These are phyloP conservation scores for Astragalus glycyphyllos DNA, from an alignment of 306 rosid species.

Conservation along the genomic window DNA sequence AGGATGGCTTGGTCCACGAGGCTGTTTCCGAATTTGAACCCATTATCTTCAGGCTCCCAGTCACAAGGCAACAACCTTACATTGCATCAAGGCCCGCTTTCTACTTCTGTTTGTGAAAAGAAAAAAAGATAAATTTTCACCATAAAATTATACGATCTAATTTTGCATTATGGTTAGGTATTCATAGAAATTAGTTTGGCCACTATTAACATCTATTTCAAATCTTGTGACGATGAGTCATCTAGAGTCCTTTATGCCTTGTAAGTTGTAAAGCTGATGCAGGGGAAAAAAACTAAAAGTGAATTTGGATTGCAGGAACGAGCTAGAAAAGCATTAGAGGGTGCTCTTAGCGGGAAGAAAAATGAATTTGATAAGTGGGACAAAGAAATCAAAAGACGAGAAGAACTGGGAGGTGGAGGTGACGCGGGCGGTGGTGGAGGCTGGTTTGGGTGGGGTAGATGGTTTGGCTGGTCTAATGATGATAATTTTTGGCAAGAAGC, in stretches of 20 bases:
- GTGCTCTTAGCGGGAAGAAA: slow-evolving; percentile 96
- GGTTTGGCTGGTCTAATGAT: slow-evolving; percentile 92
- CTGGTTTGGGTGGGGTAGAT: slow-evolving; percentile 87
- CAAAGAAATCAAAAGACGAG: slow-evolving; percentile 87
- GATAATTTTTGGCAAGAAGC: slow-evolving; percentile 94
- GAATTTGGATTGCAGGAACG: slow-evolving; percentile 65
- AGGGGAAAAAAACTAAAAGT: slow-evolving; percentile 11
- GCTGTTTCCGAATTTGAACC: too few species aligned
- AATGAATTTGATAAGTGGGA: slow-evolving; percentile 87
- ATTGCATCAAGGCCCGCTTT: too few species aligned
- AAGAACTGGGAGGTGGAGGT: slow-evolving; percentile 83
- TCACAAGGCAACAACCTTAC: too few species aligned
- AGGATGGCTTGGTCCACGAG: neutral
- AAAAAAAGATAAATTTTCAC: slow-evolving; percentile 3
- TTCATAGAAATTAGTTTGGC: slow-evolving; percentile 23
- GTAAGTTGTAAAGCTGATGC: slow-evolving; percentile 15
- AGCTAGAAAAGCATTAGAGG: slow-evolving; percentile 93
- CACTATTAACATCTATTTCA: slow-evolving; percentile 19
- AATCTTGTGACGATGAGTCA: slow-evolving; percentile 12
- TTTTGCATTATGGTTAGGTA: neutral
- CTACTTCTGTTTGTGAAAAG: too few species aligned
- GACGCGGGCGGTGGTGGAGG: slow-evolving; percentile 94
- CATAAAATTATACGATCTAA: slow-evolving; percentile 28
- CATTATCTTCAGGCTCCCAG: too few species aligned
- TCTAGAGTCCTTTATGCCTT: neutral